Percentiles rank a stretch among this genome's conserved stretches.
These are phyloP conservation scores for Silene vulgaris DNA, from an alignment of 179 eudicot species.

Conservation along the genomic window DNA sequence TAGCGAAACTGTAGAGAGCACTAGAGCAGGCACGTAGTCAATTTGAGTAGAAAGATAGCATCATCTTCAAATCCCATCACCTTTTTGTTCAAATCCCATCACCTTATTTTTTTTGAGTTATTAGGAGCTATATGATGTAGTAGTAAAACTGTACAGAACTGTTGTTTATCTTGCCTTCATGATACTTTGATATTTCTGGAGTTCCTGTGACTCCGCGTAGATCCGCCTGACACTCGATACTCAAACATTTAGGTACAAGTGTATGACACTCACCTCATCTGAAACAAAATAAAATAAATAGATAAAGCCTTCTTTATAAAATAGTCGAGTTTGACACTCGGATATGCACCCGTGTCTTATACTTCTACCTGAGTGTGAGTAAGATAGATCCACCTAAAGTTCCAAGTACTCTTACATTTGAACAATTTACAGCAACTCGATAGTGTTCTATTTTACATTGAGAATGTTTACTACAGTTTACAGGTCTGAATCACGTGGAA, in stretches of 20 bases:
- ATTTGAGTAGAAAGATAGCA: neutral
- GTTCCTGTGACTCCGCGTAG: neutral
- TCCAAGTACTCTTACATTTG: neutral
- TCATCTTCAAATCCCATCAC: constrained; percentile 10
- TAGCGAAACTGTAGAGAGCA: neutral
- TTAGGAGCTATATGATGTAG: constrained; percentile 4
- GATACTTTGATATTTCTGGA: neutral
- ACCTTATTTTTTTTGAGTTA: neutral
- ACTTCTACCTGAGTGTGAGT: neutral
- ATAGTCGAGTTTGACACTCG: neutral
- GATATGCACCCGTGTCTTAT: neutral
- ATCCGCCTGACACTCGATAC: neutral
- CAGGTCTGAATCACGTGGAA: constrained; percentile 8
- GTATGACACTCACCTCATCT: neutral
- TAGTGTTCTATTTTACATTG: neutral
- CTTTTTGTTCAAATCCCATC: constrained; percentile 11
- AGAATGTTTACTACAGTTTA: constrained; percentile 11
- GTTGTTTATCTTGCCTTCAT: neutral
- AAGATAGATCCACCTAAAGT: neutral
- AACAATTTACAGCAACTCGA: neutral
- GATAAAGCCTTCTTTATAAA: neutral
- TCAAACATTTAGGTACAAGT: neutral
- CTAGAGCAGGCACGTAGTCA: neutral
- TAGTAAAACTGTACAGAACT: neutral
- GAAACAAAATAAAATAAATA: neutral